Percentiles rank a stretch among this genome's conserved stretches.
These are phyloP conservation scores for Licmophora abbreviata DNA, from an alignment of 108 stramenopile genomes.

Conservation along the genomic window DNA sequence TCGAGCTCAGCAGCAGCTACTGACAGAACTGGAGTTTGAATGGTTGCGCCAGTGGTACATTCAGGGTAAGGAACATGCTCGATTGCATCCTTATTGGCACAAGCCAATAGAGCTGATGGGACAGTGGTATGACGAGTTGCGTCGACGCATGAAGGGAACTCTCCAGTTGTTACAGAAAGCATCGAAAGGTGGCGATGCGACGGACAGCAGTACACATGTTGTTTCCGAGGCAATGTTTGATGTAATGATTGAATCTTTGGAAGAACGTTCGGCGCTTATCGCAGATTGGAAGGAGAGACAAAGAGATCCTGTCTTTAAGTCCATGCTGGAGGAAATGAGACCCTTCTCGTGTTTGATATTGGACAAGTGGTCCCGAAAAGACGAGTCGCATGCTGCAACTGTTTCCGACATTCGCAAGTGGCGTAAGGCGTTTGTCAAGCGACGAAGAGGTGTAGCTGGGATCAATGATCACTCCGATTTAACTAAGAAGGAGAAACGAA, in stretches of 20 bases:
- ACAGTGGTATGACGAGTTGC: constrained; percentile 6
- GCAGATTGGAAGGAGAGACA: constrained; percentile 19
- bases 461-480: constrained; percentile 10
- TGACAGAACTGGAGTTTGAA: constrained; percentile 75
- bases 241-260: constrained; percentile 29
- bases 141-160: constrained; percentile 6
- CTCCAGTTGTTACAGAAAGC: background rate
- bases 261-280: constrained; percentile 18
- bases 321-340: constrained; percentile 18
- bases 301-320: constrained; percentile 20
- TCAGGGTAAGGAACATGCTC: constrained; percentile 54
- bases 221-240: constrained; percentile 37
- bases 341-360: constrained; percentile 16
- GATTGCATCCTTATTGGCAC: constrained; percentile 46
- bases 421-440: constrained; percentile 22
- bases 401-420: constrained; percentile 10
- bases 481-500: constrained; percentile 46
- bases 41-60: constrained; percentile 79
- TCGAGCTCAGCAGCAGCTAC: constrained; percentile 30
- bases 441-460: constrained; percentile 3
- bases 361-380: background rate
- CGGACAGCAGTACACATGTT: too few species aligned
- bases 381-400: background rate
- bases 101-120: constrained; percentile 22
- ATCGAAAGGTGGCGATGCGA: background rate